Base-by-base conservation (phyloP, 2,329 filamentous ascomycete species). In the Talaromyces sp. region DNA sequence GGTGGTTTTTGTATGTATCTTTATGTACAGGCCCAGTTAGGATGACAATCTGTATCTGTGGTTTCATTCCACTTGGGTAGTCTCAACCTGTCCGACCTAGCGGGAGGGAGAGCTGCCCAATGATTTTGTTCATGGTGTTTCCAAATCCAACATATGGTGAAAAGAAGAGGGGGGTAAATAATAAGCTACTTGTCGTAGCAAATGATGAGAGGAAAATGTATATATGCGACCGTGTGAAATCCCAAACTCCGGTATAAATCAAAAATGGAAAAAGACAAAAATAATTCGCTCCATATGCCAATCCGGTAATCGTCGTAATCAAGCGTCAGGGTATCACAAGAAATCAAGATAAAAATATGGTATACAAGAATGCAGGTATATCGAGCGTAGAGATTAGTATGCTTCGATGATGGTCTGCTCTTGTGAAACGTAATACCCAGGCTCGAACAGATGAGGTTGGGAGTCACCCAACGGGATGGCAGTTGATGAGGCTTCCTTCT, bases 401-500 rank as follows among this genome's bases (percentile, higher is more conserved):
- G 79, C 78, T 62, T 77, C 75, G 65, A 82, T 78, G 58, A 80
- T 71, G 42, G 74, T 70, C 59, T 70, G 68, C 61, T 75, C 68
- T 63, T 72, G 69, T 49, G 77, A 71, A 56, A 77, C 70, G 64
- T 77, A 81, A 69, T 77, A 81, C 56, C 73, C 75, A 51, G 77
- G 69, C 50, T 80, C 77, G 58, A 80, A 77, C 61, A 80, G 73
- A 54, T 69, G 62, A 45, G 65, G 51, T 52, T 75, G 70, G 35
- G 68, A 61, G 33, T 63, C 66, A 2, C 67, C 59, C 48, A 75
- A 60, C 8, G 68, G 57, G 51, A 76, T 74, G 4, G 74, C 73
- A 27, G 71, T 71, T 55, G 77, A 72, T 52, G 69, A 71, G 60
- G 71, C 60, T 58, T 84, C 77, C 77, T 86, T 83, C 63, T 83